Evolutionary conservation across 1,139 yeast species (phyloP).

Genomic region (Pichia sp.): DNA sequence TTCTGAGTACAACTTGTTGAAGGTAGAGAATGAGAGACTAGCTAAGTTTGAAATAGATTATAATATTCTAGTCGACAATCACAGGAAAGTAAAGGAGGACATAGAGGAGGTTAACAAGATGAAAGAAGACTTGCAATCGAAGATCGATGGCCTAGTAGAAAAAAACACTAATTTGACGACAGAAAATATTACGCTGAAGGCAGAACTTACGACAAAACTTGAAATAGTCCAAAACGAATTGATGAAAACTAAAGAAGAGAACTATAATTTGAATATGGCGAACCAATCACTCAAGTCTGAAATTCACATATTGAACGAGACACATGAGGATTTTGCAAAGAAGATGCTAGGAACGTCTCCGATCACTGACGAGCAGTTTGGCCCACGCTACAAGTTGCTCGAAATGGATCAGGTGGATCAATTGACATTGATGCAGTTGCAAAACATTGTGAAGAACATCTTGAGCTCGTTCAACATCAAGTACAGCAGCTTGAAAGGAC

Average conservation of each 20-base stretch:
- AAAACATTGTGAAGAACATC: constrained; percentile 21
- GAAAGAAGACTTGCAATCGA: background rate
- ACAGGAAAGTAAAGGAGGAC: background rate
- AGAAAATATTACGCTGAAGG: constrained; percentile 2
- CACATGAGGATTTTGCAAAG: background rate
- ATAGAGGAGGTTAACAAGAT: background rate
- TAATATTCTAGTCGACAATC: background rate
- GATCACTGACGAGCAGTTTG: constrained; percentile 5
- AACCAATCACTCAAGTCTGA: background rate
- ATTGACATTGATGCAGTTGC: constrained; percentile 13
- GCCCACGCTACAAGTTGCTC: constrained; percentile 8
- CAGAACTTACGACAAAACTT: constrained; percentile 5
- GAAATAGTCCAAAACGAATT: constrained; percentile 2
- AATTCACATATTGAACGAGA: background rate
- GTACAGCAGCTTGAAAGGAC: constrained; percentile 10
- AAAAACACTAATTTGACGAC: background rate
- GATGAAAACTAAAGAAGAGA: background rate
- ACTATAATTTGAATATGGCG: background rate
- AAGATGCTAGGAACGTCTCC: background rate
- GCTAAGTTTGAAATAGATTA: background rate
- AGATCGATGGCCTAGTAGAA: background rate
- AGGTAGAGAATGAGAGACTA: background rate
- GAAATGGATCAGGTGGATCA: constrained; percentile 18
- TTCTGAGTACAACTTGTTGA: background rate
- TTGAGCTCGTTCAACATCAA: constrained; percentile 15